Evolutionary conservation across 768 basidiomycete species (phyloP).

Genomic region (Dioszegia aurantiaca): DNA sequence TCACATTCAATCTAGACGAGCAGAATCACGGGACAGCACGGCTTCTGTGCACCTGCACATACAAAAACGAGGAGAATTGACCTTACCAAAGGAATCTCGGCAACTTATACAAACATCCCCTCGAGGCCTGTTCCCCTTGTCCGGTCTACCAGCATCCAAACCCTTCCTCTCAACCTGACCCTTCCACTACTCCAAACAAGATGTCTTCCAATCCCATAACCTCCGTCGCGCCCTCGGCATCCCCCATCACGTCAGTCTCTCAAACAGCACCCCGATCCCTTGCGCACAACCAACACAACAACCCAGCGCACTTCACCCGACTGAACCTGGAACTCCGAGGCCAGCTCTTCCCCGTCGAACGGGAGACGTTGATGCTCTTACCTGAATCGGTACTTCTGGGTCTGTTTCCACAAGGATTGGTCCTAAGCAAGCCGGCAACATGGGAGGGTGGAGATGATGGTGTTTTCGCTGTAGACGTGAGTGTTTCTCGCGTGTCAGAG

Average conservation of each 20-base stretch:
- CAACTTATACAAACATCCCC: conserved; percentile 7
- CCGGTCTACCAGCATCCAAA: neutral
- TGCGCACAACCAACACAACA: conserved; percentile 48
- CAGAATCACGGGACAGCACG: too few relatives aligned
- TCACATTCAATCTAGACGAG: too few relatives aligned
- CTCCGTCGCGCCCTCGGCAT: conserved; percentile 49
- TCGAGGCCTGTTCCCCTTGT: neutral
- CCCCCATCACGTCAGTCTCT: conserved; percentile 51
- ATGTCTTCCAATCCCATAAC: conserved; percentile 54
- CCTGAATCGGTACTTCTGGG: conserved; percentile 95
- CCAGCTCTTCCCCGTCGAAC: conserved; percentile 84
- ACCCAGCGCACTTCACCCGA: conserved; percentile 82
- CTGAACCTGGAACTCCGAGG: conserved; percentile 90
- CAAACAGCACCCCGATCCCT: conserved; percentile 32
- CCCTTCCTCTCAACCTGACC: neutral
- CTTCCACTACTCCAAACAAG: neutral
- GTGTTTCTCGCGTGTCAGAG: conserved; percentile 51
- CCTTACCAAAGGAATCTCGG: too few relatives aligned
- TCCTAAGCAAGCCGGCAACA: conserved; percentile 70
- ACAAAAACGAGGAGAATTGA: too few relatives aligned
- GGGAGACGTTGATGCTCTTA: conserved; percentile 96
- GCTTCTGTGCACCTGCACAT: too few relatives aligned
- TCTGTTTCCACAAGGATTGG: conserved; percentile 94
- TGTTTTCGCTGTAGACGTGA: conserved; percentile 91
- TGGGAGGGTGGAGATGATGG: conserved; percentile 78